Evolutionary conservation across 257 asterid species (phyloP), one percentile per base, ranked within the genome.

Genomic region (Solanum chmielewskii): DNA sequence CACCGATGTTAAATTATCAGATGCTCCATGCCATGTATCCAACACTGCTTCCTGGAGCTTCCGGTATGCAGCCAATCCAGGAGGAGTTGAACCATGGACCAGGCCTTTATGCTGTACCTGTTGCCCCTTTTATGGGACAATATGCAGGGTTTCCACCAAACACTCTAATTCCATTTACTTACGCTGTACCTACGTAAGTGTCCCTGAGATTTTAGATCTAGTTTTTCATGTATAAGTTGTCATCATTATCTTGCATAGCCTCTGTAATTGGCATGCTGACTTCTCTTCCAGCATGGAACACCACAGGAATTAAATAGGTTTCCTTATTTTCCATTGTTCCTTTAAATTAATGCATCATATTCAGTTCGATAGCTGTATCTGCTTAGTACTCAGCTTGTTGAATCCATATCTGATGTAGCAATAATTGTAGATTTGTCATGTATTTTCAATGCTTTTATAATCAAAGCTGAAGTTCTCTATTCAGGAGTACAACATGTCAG

Each of bases 41-140:
- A 44, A 78, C 84, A 29, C 88, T 83, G 39, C 81, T 86, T 87
- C 92, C 92, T 80, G 89, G 90, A 11, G 18, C 88, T 81, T 64
- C 35, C 33, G 83, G 66, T 47, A 69, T 62, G 82, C 93, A 90
- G 69, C 92, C 86, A 80, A 85, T 82, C 68, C 94, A 93, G 88
- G 99, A 95, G 86, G 95, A 87, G 92, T 88, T 91, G 80, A 93
- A 93, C 88, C 96, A 86, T 87, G 99, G 99, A 42, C 97, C 95
- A 45, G 99, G 99, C 76, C 93, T 97, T 42, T 97, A 97, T 92
- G 99, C 99, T 85, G 98, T 97, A 88, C 92, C 96, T 2, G 92
- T 92, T 86, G 88, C 31, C 90, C 96, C 98, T 11, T 85, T 87
- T 83, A 88, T 86, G 93, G 98, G 95, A 52, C 92, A 92, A 49